A percentile compares a stretch with the other conserved stretches of the same genome.
Conservation (phyloP, 1,284 basidiomycete species). For the Ustilago crameri region DNA sequence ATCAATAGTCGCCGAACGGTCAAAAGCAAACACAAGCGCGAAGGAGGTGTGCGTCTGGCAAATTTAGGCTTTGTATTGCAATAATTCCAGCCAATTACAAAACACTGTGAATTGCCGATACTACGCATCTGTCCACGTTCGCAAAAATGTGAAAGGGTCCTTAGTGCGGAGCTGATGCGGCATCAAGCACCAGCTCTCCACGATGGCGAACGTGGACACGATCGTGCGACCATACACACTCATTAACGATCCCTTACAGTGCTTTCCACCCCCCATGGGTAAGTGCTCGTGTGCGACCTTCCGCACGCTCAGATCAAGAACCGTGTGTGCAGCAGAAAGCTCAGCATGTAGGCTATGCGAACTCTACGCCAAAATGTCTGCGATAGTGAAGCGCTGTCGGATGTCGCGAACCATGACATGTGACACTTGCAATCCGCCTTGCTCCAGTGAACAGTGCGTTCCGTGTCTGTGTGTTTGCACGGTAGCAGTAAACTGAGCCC, state of each 20-base stretch:
- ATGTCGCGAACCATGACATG: slow-evolving; percentile 9
- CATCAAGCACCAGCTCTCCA: slow-evolving; percentile 4
- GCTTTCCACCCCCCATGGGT: not conserved
- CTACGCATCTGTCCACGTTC: slow-evolving; percentile 31
- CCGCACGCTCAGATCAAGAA: no score
- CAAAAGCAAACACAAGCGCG: no score
- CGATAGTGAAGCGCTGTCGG: slow-evolving; percentile 6
- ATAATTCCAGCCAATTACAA: no score
- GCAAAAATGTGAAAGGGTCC: slow-evolving; percentile 22
- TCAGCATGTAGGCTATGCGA: no score
- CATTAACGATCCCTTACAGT: not conserved
- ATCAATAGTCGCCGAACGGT: no score
- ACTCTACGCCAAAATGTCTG: no score
- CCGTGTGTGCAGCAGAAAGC: no score
- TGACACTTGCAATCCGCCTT: slow-evolving; percentile 1
- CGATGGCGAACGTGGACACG: slow-evolving; percentile 47
- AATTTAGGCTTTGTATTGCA: no score
- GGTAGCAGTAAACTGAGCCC: not conserved
- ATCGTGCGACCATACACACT: slow-evolving; percentile 39
- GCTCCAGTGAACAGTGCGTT: not conserved
- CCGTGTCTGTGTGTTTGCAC: not conserved
- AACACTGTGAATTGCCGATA: not conserved
- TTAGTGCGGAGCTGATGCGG: not conserved
- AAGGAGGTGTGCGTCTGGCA: no score
- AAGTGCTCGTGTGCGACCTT: no score